Conservation (phyloP, 441 rosid genomes). For the Gossypium trilobum region DNA sequence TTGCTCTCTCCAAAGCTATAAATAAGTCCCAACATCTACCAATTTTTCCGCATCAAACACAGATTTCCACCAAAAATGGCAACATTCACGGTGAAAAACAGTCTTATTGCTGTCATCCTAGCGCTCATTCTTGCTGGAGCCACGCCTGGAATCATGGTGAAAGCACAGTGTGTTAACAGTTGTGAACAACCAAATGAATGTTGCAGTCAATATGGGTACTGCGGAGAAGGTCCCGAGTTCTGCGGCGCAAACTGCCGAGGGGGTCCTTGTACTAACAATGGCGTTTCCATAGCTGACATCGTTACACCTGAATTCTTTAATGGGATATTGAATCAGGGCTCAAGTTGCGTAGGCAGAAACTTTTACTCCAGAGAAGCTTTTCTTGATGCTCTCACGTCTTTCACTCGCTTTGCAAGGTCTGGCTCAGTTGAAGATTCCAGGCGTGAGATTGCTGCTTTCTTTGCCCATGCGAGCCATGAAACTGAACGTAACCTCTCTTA, state of each 20-base stretch:
- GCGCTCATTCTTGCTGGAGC: neutral
- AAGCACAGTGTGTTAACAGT: neutral
- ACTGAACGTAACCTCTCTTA: slow-evolving; percentile 31
- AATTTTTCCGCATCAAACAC: neutral
- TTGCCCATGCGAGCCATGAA: slow-evolving; percentile 66
- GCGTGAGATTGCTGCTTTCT: slow-evolving; percentile 68
- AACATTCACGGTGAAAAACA: neutral
- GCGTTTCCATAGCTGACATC: slow-evolving; percentile 27
- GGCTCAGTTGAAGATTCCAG: slow-evolving; percentile 42
- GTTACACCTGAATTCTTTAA: slow-evolving; percentile 51
- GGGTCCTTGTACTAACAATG: slow-evolving; percentile 12
- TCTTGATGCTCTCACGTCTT: slow-evolving; percentile 32
- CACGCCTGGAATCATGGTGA: neutral
- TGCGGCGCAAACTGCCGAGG: slow-evolving; percentile 9
- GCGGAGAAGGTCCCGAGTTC: neutral
- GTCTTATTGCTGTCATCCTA: neutral
- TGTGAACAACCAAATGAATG: neutral
- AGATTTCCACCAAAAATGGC: neutral
- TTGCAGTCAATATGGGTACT: neutral
- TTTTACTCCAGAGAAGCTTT: slow-evolving; percentile 45
- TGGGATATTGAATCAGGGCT: slow-evolving; percentile 35
- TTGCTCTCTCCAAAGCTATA: neutral
- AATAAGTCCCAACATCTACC: neutral
- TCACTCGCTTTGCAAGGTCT: slow-evolving; percentile 24
- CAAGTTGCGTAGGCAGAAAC: slow-evolving; percentile 36